Conservation (phyloP, 176 grass and related monocot genomes). For the Poa annua region DNA sequence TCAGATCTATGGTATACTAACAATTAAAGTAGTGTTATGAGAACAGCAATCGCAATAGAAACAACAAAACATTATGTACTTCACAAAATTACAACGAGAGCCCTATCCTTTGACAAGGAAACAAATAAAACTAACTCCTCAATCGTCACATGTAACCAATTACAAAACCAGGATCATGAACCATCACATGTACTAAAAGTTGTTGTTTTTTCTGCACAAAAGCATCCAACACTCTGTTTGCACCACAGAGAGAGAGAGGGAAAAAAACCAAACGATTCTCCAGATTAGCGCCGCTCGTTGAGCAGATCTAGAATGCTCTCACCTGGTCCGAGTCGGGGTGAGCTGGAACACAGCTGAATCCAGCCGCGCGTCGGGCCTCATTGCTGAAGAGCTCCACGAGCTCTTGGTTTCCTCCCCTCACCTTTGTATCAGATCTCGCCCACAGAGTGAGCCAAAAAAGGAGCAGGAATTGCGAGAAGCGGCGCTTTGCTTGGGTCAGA, state of each 20-base stretch:
- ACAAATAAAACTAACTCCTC: slow-evolving; percentile 11
- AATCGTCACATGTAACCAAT: background rate
- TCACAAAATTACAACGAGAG: background rate
- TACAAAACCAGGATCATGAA: background rate
- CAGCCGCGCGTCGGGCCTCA: slow-evolving; percentile 77
- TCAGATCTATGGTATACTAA: slow-evolving; percentile 31
- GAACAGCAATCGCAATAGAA: slow-evolving; percentile 18
- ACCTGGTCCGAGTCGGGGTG: slow-evolving; percentile 94
- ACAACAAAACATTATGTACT: slow-evolving; percentile 16
- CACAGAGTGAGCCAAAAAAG: slow-evolving; percentile 25
- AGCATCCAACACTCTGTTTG: slow-evolving; percentile 18
- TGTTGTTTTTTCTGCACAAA: background rate
- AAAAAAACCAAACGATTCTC: slow-evolving; percentile 8
- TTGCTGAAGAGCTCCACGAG: slow-evolving; percentile 34
- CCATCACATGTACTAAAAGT: background rate
- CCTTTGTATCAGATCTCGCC: slow-evolving; percentile 51
- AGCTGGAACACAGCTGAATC: slow-evolving; percentile 92
- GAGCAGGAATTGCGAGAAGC: slow-evolving; percentile 44
- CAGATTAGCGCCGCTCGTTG: background rate
- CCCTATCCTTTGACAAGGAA: background rate
- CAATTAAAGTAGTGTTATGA: background rate
- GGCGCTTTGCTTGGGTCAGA: slow-evolving; percentile 46
- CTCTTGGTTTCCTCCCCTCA: background rate
- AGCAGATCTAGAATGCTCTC: slow-evolving; percentile 48
- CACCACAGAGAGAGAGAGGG: background rate